Base-by-base conservation (phyloP, 1,284 basidiomycete species). In the Rhodotorula sp. region DNA sequence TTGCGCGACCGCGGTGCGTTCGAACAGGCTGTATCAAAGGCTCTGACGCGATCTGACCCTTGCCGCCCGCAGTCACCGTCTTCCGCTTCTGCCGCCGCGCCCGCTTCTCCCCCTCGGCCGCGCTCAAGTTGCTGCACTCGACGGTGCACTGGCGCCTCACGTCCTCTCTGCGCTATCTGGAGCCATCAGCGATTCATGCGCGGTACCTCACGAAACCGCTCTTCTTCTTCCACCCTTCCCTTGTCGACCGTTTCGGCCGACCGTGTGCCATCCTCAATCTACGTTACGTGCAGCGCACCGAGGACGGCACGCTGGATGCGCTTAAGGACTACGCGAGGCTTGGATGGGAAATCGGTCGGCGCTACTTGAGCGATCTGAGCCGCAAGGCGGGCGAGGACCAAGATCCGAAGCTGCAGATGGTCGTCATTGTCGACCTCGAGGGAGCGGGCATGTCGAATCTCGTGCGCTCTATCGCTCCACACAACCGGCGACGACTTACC, bases 341-440 rank as follows among this genome's bases (percentile, higher is more conserved):
- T 42, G 68, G 69, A 0, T 75, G 77, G 73, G 78, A 79, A 54
- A 61, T 75, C 19, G 76, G 69, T 4, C 64, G 78, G 62, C 55
- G 76, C 46, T 78, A 67, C 67, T 57, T 79, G 63, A 70, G 72
- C 2, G 77, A 77, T 25, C 41, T 76, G 48, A 75, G 74, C 58
- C 54, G 45, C 17, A 52, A 58, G 16, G 61, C 53, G 63, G 73
- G 74, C 55, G 78, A 80, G 17, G 80, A 80, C 23, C 52, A 67
- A 17, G 61, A 71, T 13, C 83, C 84, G 52, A 82, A 86, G 27
- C 81, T 91, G 57, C 91, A 91, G 79, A 91, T 87, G 80, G 83
- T 89, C 53, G 82, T 88, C 53, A 78, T 92, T 53, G 81, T 91
- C n/a, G 90, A 92, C 81, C 82, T 91, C 67, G 82, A 85, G 55